A percentile compares a stretch with the other conserved stretches of the same genome.
These are phyloP conservation scores for Dictyostelium gargantuum DNA, from an alignment of 208 protist genomes.

Conservation along the genomic window DNA sequence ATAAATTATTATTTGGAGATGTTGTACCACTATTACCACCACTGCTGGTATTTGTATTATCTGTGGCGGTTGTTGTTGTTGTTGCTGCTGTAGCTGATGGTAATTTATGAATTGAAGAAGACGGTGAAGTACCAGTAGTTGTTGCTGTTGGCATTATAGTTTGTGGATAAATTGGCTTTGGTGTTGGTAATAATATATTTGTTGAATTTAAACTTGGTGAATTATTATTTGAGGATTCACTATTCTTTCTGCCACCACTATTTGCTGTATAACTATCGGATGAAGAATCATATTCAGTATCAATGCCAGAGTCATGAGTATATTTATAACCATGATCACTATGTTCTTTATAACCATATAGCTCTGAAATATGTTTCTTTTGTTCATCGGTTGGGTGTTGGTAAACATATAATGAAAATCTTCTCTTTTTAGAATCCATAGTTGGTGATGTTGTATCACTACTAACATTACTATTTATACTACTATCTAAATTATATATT, in stretches of 20 bases:
- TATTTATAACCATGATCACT: conserved; percentile 10
- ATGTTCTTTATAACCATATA: conserved; percentile 50
- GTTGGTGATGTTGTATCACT: not conserved
- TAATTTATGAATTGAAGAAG: not conserved
- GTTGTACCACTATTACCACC: not conserved
- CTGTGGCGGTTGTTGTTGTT: not conserved
- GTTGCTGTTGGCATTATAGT: not conserved
- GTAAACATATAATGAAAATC: conserved; percentile 59
- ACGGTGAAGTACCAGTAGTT: not conserved
- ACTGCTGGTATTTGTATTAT: not conserved
- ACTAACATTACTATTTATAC: not conserved
- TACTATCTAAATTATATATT: not conserved
- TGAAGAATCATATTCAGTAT: not conserved
- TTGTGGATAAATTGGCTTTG: not conserved
- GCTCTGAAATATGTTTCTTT: conserved; percentile 10
- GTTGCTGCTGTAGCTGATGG: not conserved
- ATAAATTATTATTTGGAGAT: not conserved
- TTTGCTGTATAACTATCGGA: not conserved
- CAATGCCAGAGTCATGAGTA: conserved; percentile 18
- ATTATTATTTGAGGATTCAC: not conserved
- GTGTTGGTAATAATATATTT: not conserved
- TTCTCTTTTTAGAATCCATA: not conserved
- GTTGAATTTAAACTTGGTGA: not conserved
- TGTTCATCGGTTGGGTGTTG: conserved; percentile 57
- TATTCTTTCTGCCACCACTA: not conserved